Base-by-base conservation (phyloP, 2,329 filamentous ascomycete species). In the Tolypocladium ophioglossoides region DNA sequence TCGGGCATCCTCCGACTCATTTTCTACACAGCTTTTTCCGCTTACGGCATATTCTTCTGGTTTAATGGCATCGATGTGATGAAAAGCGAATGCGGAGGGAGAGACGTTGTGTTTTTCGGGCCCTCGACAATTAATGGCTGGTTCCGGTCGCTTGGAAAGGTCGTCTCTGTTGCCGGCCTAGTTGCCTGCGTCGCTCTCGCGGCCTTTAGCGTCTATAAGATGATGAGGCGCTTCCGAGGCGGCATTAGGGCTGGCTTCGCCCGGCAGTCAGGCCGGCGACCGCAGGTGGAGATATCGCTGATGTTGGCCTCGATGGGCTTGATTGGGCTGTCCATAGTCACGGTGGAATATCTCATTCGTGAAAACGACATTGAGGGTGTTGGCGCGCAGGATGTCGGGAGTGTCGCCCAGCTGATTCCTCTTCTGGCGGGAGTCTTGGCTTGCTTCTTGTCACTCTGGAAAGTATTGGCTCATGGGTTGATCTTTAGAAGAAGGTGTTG, bases 31-130 rank as follows among this genome's bases (percentile, higher is more conserved):
- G 62, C 57, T 8, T 38, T 64, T 4, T 58, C 62, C 0, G 52
- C 58, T 1, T 64, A 61, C 44, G 62, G 59, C 3, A 54, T 57
- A 54, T 64, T 60, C 60, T 63, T 64, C 55, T 64, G 61, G 61
- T 63, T 58, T 46, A 1, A 8, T 4, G 60, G 61, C 14, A 11
- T 62, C n/a, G 59, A 63, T 40, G 49, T 14, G 14, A 61, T 63
- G 60, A 12, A 22, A 12, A 51, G 46, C 22, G 27, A 46, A 2
- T 52, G 51, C 40, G 53, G 22, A 0, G 59, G 56, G 5, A 37
- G 38, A 2, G 55, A 60, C 11, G 44, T 62, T 18, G 59, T 56
- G 35, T 63, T 63, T 47, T 58, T 63, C 14, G 56, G 58, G 2
- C 39, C 50, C 18, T 48, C 58, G 20, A 48, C 47, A 18, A 53